Evolutionary conservation across 176 grass and related monocot genomes (phyloP), one percentile per base, ranked within the genome.

Genomic region (Guadua angustifolia): DNA sequence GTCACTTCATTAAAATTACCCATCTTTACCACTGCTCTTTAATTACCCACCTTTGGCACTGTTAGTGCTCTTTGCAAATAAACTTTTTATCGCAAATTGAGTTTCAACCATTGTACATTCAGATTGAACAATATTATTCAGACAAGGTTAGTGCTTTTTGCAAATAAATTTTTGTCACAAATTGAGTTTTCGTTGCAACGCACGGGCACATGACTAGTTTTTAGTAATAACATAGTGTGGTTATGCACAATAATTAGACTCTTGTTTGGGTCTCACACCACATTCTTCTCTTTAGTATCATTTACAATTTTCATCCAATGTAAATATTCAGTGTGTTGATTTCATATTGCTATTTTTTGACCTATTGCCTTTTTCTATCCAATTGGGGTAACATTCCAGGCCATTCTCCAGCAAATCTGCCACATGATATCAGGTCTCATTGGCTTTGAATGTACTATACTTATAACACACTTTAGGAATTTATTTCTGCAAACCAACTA

Each of bases 401-500:
- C 3, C 17, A 69, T 69, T 69, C 18, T 24, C 51, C 33, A 61
- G 40, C 46, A 69, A 59, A 16, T 22, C 2, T 73, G 38, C 17
- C 45, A 52, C 4, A 40, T 36, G 32, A 71, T 19, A 63, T 63
- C 16, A 55, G 35, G 44, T 2, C 55, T 49, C 39, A 12, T 66
- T 78, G 9, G 55, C 15, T 78, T 82, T 77, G 14, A 67, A 56
- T 44, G 45, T 51, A 32, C 29, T 64, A 12, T 38, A 22, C 9
- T 16, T 68, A 57, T 9, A 82, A 35, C 62, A 29, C 2, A 19
- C 3, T 59, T 56, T 43, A 85, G 5, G 9, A 82, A 77, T 38
- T 80, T 76, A 43, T 80, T 42, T 69, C 69, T 71, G 71, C 32
- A 50, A 68, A 62, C 59, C 44, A 62, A 71, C 15, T 56, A 16